A percentile compares a stretch with the other conserved stretches of the same genome.
Evolutionary conservation across 306 rosid genomes (phyloP).

Genomic region (Clitoria ternatea): DNA sequence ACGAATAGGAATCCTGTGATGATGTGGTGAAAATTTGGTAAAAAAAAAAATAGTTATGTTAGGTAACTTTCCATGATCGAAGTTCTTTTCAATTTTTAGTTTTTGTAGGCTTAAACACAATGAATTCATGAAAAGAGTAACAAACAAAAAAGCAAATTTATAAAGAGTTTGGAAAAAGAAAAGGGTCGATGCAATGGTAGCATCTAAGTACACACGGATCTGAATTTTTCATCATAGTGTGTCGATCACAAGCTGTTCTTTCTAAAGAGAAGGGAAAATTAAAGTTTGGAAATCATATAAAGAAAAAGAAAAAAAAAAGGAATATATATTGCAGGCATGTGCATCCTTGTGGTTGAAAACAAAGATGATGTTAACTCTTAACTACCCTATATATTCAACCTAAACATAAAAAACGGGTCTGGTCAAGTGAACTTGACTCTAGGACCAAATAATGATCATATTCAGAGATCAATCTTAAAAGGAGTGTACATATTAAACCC

Average conservation of each 20-base stretch:
- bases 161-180: constrained; percentile 35
- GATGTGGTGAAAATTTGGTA: not conserved
- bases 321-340: constrained; percentile 37
- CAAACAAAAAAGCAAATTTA: constrained; percentile 28
- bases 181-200: constrained; percentile 32
- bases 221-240: constrained; percentile 53
- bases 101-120: not conserved
- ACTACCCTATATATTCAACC: not conserved
- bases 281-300: constrained; percentile 33
- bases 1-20: constrained; percentile 81
- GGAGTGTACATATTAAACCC: constrained; percentile 8
- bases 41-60: not conserved
- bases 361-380: not conserved
- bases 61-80: not conserved
- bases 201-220: constrained; percentile 38
- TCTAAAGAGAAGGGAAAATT: constrained; percentile 29
- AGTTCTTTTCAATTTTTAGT: not conserved
- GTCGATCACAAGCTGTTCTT: constrained; percentile 45
- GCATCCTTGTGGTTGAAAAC: constrained; percentile 39
- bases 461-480: constrained; percentile 4
- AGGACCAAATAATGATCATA: constrained; percentile 1
- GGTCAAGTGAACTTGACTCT: not conserved
- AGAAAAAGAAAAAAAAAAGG: constrained; percentile 38
- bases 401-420: not conserved
- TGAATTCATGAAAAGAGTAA: constrained; percentile 23